Evolutionary conservation across 139 green algal genomes (phyloP).

Genomic region (Yamagishiella unicocca): DNA sequence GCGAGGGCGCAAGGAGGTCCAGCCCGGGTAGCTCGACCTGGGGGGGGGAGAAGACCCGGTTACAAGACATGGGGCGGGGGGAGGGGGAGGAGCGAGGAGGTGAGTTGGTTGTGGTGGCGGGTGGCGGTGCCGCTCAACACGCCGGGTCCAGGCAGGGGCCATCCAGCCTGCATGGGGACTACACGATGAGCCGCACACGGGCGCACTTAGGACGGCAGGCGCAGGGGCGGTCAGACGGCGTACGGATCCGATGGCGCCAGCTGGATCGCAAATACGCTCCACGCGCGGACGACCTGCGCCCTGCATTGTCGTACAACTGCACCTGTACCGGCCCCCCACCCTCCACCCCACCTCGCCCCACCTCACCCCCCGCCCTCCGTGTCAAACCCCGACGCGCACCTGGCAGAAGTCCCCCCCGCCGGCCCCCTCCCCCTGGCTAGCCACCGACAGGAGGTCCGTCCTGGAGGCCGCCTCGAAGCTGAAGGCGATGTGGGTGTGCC

Average conservation of each 20-base stretch:
- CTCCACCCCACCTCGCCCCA: not conserved
- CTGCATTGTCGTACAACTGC: not conserved
- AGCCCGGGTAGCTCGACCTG: slow-evolving; percentile 51
- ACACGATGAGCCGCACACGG: no score
- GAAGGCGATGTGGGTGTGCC: slow-evolving; percentile 58
- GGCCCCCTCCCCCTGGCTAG: not conserved
- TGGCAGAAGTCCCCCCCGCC: slow-evolving; percentile 38
- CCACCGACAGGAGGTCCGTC: slow-evolving; percentile 51
- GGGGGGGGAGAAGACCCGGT: no score
- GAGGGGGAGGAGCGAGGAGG: not conserved
- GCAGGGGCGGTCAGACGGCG: no score
- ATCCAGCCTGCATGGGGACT: no score
- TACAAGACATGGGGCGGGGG: no score
- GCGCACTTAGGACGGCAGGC: no score
- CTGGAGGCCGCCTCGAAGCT: slow-evolving; percentile 49
- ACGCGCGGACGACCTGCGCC: no score
- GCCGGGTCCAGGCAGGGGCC: no score
- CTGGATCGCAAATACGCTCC: no score
- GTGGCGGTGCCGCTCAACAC: not conserved
- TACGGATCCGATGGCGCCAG: no score
- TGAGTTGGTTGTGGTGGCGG: not conserved
- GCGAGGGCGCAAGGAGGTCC: slow-evolving; percentile 26
- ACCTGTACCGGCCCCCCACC: not conserved
- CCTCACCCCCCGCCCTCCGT: not conserved
- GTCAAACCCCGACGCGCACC: not conserved